These are phyloP conservation scores for Myxozyma vanderwaltii DNA, from an alignment of 805 yeast genomes.

Conservation along the genomic window DNA sequence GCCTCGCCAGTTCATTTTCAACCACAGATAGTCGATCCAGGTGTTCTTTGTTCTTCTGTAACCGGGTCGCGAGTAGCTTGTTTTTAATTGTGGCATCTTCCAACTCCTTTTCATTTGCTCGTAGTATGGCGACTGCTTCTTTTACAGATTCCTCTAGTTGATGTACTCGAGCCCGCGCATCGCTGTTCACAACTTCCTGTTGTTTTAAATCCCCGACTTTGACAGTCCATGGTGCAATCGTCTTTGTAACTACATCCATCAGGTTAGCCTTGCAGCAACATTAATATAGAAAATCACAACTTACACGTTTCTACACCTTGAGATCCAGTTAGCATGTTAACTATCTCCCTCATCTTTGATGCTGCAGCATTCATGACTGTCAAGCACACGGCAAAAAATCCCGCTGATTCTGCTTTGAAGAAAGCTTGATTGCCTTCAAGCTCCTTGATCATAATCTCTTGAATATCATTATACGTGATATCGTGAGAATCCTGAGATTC, in stretches of 20 bases:
- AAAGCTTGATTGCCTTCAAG: not conserved
- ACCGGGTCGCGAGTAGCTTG: constrained; percentile 32
- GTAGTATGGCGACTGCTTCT: constrained; percentile 29
- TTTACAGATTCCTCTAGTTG: constrained; percentile 31
- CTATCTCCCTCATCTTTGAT: constrained; percentile 1
- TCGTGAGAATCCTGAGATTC: not conserved
- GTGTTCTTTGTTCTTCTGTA: constrained; percentile 25
- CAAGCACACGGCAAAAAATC: constrained; percentile 5
- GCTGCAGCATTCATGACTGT: not conserved
- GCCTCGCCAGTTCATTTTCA: constrained; percentile 29
- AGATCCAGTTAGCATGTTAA: not conserved
- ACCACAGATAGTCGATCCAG: constrained; percentile 30
- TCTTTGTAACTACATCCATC: not conserved
- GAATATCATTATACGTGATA: constrained; percentile 12
- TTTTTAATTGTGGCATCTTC: constrained; percentile 38
- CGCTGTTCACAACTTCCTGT: constrained; percentile 16
- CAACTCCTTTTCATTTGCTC: constrained; percentile 33
- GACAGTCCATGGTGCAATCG: constrained; percentile 36
- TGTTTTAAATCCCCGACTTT: constrained; percentile 28
- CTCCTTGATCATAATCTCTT: constrained; percentile 15
- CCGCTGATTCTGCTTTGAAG: not conserved
- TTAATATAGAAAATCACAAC: not conserved
- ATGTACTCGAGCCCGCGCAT: constrained; percentile 26
- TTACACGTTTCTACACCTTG: not conserved
- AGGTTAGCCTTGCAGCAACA: not conserved